Conservation (phyloP, 2,329 filamentous ascomycete genomes). For the Fusarium equiseti region DNA sequence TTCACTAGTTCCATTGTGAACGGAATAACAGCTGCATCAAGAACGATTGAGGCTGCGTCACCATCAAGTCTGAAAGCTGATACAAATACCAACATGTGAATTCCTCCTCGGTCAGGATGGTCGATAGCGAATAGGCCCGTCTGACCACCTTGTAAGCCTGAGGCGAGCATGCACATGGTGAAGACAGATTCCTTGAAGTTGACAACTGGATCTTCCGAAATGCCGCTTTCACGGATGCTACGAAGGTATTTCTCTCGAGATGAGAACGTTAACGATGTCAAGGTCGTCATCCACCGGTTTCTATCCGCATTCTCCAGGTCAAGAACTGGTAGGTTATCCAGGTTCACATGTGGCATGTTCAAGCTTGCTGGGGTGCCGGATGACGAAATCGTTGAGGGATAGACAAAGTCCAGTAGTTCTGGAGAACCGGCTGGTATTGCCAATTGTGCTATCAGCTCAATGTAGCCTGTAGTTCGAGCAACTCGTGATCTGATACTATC, state of each 20-base stretch:
- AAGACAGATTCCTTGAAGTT: constrained; percentile 64
- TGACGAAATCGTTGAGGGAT: constrained; percentile 50
- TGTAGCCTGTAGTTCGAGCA: constrained; percentile 58
- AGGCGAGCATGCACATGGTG: constrained; percentile 60
- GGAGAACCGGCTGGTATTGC: constrained; percentile 43
- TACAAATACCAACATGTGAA: constrained; percentile 57
- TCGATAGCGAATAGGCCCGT: constrained; percentile 59
- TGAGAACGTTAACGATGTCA: constrained; percentile 58
- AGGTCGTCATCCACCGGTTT: constrained; percentile 55
- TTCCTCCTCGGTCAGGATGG: constrained; percentile 52
- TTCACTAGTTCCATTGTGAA: constrained; percentile 54
- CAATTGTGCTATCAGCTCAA: constrained; percentile 58
- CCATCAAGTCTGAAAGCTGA: constrained; percentile 60
- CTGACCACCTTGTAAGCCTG: constrained; percentile 60
- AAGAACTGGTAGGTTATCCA: constrained; percentile 60
- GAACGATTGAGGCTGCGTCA: constrained; percentile 56
- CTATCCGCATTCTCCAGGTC: constrained; percentile 52
- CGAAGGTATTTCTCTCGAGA: constrained; percentile 56
- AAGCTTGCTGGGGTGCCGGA: constrained; percentile 52
- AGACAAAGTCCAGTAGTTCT: constrained; percentile 53
- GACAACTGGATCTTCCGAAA: constrained; percentile 52
- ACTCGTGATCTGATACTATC: constrained; percentile 55
- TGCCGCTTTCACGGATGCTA: constrained; percentile 39
- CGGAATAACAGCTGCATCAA: constrained; percentile 62
- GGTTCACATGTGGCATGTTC: constrained; percentile 57